These are phyloP conservation scores for Leccinellum albellum DNA, from an alignment of 768 basidiomycete species.

Conservation along the genomic window DNA sequence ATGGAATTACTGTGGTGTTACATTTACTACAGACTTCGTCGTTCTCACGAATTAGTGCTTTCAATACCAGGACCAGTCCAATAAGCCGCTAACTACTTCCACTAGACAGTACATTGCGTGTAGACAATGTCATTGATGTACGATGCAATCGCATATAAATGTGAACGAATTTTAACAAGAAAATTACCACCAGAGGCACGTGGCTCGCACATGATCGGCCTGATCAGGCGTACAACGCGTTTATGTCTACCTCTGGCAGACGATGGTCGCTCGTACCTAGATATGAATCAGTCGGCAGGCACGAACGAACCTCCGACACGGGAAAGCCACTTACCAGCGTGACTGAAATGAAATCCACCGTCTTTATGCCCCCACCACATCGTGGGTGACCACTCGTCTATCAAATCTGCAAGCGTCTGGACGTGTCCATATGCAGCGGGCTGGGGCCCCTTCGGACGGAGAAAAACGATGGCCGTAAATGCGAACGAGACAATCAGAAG, in stretches of 20 bases:
- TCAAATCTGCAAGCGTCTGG: conserved; percentile 33
- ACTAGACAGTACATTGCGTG: not conserved
- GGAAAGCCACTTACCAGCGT: conserved; percentile 20
- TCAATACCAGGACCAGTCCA: too few species aligned
- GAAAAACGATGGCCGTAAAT: conserved; percentile 11
- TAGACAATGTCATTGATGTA: not conserved
- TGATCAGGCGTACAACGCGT: not conserved
- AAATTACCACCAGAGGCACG: not conserved
- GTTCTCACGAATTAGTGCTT: too few species aligned
- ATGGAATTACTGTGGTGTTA: too few species aligned
- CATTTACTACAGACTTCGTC: too few species aligned
- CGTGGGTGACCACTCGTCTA: conserved; percentile 34
- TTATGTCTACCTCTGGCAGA: conserved; percentile 21
- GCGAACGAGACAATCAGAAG: conserved; percentile 21
- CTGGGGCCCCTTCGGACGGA: conserved; percentile 23
- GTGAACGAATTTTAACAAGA: not conserved
- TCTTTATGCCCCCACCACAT: conserved; percentile 32
- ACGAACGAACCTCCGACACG: not conserved
- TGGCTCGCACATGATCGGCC: not conserved
- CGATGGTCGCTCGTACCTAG: conserved; percentile 23
- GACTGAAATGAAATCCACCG: not conserved
- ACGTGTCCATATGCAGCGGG: conserved; percentile 33
- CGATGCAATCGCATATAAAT: not conserved
- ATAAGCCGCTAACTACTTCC: not conserved
- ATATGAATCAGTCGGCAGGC: not conserved